phyloP scores from a whole-genome alignment of 768 basidiomycete genomes.

The Podaxis pistillaris region DNA sequence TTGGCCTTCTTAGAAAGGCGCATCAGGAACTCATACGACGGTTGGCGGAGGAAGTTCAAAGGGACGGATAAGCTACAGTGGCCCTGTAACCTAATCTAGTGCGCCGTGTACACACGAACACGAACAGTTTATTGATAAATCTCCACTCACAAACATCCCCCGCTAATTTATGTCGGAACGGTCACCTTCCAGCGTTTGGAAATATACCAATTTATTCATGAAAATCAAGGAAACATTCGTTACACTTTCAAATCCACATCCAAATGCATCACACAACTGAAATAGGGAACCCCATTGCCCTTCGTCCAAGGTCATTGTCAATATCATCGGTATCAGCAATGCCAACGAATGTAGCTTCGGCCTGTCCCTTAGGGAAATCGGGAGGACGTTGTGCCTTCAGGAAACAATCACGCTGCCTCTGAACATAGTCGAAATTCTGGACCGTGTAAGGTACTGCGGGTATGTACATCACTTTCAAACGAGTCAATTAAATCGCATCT shows the following conservation, averaged over 20 bases:
- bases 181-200: no score
- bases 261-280: background rate
- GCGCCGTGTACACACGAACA: no score
- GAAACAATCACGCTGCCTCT: constrained; percentile 63
- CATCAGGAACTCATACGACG: constrained; percentile 26
- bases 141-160: no score
- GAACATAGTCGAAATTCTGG: constrained; percentile 60
- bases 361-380: constrained; percentile 58
- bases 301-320: constrained; percentile 29
- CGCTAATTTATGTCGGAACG: no score
- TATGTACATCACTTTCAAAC: constrained; percentile 68
- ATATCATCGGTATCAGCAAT: constrained; percentile 35
- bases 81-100: no score
- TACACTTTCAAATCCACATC: background rate
- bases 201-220: no score
- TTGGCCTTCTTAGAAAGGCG: constrained; percentile 25
- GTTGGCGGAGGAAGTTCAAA: constrained; percentile 24
- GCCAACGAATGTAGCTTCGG: constrained; percentile 36
- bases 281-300: constrained; percentile 7
- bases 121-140: no score
- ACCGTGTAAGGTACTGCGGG: constrained; percentile 64
- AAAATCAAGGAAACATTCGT: no score
- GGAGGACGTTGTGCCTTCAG: constrained; percentile 61
- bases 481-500: constrained; percentile 6
- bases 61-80: background rate